phyloP scores from a whole-genome alignment of 345 rosid genomes.

The Raphanus sativus region DNA sequence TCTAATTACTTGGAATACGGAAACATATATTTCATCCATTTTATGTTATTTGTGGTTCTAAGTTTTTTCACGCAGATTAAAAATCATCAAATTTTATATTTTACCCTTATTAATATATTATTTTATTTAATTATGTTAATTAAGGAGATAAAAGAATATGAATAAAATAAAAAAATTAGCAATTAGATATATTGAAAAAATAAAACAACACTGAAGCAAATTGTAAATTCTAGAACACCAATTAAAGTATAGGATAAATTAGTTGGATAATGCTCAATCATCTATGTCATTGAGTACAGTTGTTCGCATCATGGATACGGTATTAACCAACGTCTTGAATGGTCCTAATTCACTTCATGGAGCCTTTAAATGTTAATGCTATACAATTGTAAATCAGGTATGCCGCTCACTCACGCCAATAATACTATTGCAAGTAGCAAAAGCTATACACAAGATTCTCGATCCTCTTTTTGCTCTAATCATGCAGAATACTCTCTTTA shows the following conservation, averaged over 20 bases:
- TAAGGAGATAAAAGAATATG: too few relatives aligned
- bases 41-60: too few relatives aligned
- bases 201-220: too few relatives aligned
- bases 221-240: too few relatives aligned
- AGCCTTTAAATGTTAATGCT: conserved; percentile 21
- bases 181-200: too few relatives aligned
- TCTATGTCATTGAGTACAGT: background rate
- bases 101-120: too few relatives aligned
- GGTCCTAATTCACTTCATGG: conserved; percentile 7
- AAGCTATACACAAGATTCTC: conserved; percentile 12
- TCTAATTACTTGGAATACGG: background rate
- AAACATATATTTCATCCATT: background rate
- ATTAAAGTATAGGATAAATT: background rate
- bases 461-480: conserved; percentile 6
- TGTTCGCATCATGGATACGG: background rate
- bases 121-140: too few relatives aligned
- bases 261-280: background rate
- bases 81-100: too few relatives aligned
- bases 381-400: conserved; percentile 14
- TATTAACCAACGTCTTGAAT: background rate
- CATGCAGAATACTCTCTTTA: conserved; percentile 15
- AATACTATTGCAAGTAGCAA: background rate
- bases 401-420: background rate
- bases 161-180: too few relatives aligned
- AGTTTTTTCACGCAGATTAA: too few relatives aligned